Evolutionary conservation across 2,329 filamentous ascomycete genomes (phyloP).

Genomic region (Aureobasidium sp.): DNA sequence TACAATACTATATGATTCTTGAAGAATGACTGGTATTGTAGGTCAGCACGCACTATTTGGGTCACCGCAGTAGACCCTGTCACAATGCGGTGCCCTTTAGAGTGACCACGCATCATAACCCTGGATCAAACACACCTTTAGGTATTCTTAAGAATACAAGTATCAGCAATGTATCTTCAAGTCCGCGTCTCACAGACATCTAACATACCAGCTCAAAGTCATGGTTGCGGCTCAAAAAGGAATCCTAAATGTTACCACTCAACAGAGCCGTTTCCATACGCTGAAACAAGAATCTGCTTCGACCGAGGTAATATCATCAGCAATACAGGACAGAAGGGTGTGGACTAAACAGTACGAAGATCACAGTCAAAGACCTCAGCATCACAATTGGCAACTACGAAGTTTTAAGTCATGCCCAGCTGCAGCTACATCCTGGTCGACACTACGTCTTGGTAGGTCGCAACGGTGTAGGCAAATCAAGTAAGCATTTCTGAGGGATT

Average conservation of each 20-base stretch:
- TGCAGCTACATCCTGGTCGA: slow-evolving; percentile 64
- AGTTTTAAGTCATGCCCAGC: slow-evolving; percentile 60
- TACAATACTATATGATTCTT: too few species aligned
- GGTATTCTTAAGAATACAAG: not conserved
- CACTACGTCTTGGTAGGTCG: slow-evolving; percentile 73
- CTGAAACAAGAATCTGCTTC: not conserved
- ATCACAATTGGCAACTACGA: slow-evolving; percentile 37
- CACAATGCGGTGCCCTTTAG: not conserved
- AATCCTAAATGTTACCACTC: not conserved
- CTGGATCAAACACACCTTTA: too few species aligned
- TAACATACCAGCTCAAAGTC: not conserved
- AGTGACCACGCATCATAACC: not conserved
- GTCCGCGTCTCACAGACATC: not conserved
- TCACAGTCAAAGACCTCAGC: slow-evolving; percentile 1
- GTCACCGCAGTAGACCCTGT: not conserved
- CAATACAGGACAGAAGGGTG: not conserved
- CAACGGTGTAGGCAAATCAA: slow-evolving; percentile 80
- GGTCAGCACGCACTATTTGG: not conserved
- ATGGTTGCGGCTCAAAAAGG: not conserved
- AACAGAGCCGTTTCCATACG: not conserved
- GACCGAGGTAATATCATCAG: not conserved
- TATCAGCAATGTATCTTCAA: not conserved
- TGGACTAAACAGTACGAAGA: not conserved
- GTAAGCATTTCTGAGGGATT: slow-evolving; percentile 35
- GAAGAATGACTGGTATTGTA: too few species aligned